Evolutionary conservation across 2,329 filamentous ascomycete species (phyloP), one percentile per base, ranked within the genome.

Genomic region (Nigrograna mackinnonii): DNA sequence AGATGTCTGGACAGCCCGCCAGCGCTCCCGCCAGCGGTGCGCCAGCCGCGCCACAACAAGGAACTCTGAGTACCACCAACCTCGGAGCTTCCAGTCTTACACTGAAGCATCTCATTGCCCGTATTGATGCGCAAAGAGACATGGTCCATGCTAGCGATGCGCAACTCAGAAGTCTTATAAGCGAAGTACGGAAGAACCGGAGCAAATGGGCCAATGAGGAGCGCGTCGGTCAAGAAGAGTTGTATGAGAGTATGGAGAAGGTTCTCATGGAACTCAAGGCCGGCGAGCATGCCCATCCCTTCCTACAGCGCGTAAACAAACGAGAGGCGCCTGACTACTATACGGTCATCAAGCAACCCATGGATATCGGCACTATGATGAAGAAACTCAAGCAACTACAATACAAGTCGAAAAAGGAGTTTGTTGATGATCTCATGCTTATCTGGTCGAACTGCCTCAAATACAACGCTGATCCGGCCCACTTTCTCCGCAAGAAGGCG

Each of bases 121-220:
- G 91, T 43, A 96, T 99, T 62, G 94, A 99, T 68, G 83, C 89
- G 70, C 94, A 96, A 73, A 86, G 94, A 60, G 86, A 90, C 52
- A 84, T 89, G 73, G 92, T 99, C 39, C 83, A 85, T 65, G 92
- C 94, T 14, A 95, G 91, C 1, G 94, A 99, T 72, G 87, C 91
- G 18, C 92, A 99, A 64, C 77, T 99, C 46, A 84, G 94, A 46
- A 89, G 87, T 37, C 75, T 99, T 44, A 96, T 99, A 81, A 96
- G 94, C 58, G 94, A 99, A 69, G 94, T 99, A 14, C 84, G 94
- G 51, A 99, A 97, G 70, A 97, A 97, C 58, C 81, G 94, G 59
- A 97, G 92, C 70, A 99, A 99, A 72, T 99, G 94, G 94, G 92
- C 94, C 3, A 97, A 88, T 66, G 94, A 97, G 69, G 94, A 99